phyloP scores from a whole-genome alignment of 2,329 filamentous ascomycete genomes.

The Penicillium sp. region DNA sequence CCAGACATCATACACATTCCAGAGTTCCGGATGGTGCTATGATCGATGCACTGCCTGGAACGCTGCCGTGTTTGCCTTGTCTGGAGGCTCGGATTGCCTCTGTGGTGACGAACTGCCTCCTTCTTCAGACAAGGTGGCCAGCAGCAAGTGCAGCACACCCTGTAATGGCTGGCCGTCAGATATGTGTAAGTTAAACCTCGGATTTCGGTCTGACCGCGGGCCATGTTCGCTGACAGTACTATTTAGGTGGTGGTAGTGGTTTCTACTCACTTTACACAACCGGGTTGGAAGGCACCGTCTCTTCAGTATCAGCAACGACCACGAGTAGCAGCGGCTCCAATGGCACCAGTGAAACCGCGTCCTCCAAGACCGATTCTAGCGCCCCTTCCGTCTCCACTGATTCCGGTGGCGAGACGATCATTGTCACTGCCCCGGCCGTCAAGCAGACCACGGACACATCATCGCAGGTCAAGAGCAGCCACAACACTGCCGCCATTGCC shows the following conservation, averaged over 20 bases:
- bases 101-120: slow-evolving; percentile 74
- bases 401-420: slow-evolving; percentile 37
- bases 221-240: background rate
- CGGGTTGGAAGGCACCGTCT: slow-evolving; percentile 48
- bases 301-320: slow-evolving; percentile 33
- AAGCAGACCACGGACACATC: slow-evolving; percentile 14
- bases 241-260: slow-evolving; percentile 60
- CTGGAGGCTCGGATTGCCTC: slow-evolving; percentile 66
- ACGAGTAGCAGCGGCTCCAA: slow-evolving; percentile 11
- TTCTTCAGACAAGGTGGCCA: slow-evolving; percentile 55
- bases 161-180: slow-evolving; percentile 68
- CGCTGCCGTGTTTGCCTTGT: slow-evolving; percentile 66
- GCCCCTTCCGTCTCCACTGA: slow-evolving; percentile 28
- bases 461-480: slow-evolving; percentile 42
- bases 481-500: slow-evolving; percentile 82
- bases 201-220: background rate
- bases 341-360: slow-evolving; percentile 8
- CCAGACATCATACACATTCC: slow-evolving; percentile 55
- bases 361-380: slow-evolving; percentile 14
- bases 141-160: slow-evolving; percentile 63
- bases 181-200: slow-evolving; percentile 60
- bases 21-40: slow-evolving; percentile 61
- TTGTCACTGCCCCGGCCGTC: slow-evolving; percentile 40
- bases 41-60: slow-evolving; percentile 52
- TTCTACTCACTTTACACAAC: slow-evolving; percentile 58